These are phyloP conservation scores for Teratosphaeriaceae sp. DNA, from an alignment of 2,329 filamentous ascomycete genomes.

Conservation along the genomic window DNA sequence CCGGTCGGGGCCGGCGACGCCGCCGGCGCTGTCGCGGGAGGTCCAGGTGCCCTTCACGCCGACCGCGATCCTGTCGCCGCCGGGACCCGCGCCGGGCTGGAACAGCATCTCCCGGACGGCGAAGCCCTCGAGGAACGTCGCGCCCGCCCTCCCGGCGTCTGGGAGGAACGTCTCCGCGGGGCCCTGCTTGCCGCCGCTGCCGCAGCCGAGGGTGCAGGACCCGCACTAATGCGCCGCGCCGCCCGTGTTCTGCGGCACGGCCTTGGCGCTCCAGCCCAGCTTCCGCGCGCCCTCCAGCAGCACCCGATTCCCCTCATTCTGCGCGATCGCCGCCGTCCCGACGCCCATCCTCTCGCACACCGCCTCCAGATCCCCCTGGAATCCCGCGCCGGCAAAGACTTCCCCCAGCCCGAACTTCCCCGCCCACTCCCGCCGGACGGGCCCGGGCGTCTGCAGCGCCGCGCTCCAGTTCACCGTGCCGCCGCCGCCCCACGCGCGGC, in stretches of 20 bases:
- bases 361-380: conserved; percentile 70
- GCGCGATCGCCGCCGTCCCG: conserved; percentile 55
- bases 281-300: conserved; percentile 69
- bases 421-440: conserved; percentile 77
- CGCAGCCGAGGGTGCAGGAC: conserved; percentile 54
- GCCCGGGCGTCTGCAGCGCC: conserved; percentile 62
- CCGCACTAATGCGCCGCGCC: conserved; percentile 67
- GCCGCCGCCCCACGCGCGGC: conserved; percentile 74
- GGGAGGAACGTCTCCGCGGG: conserved; percentile 71
- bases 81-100: conserved; percentile 41
- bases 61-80: conserved; percentile 50
- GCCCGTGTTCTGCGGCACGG: conserved; percentile 74
- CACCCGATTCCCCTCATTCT: conserved; percentile 65
- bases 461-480: conserved; percentile 83
- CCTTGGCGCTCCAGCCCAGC: conserved; percentile 63
- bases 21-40: conserved; percentile 58
- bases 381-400: conserved; percentile 66
- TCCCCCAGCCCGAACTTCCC: conserved; percentile 58
- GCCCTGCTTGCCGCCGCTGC: conserved; percentile 67
- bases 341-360: conserved; percentile 78
- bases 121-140: conserved; percentile 79
- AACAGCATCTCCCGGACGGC: conserved; percentile 65
- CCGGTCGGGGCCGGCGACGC: conserved; percentile 48
- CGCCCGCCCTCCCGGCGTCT: conserved; percentile 69
- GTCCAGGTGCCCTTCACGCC: conserved; percentile 73